Evolutionary conservation across 352 stramenopile genomes (phyloP), one percentile per base, ranked within the genome.

Genomic region (Phytophthora cryptogea): DNA sequence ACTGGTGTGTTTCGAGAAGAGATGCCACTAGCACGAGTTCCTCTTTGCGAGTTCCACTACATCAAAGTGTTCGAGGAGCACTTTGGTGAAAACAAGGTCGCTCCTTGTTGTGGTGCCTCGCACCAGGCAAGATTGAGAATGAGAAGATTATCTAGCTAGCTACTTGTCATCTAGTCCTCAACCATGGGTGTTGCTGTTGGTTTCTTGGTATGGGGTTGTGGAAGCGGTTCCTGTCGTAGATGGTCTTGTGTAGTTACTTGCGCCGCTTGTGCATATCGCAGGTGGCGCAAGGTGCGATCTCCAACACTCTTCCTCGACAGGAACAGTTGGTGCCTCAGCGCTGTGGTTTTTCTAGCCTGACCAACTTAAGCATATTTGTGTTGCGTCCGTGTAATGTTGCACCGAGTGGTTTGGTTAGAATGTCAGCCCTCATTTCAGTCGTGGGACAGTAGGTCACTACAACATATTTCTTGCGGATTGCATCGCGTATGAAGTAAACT

Each of bases 401-500:
- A 23, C 42, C 26, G 44, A 52, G 28, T 28, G 28, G 44, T 13
- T 52, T 52, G n/a, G 44, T 41, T 16, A 52, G 23, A 5, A 52
- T 52, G 28, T 52, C 44, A 3, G 44, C 44, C 13, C 41, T 52
- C 30, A 52, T 52, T 7, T 45, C 42, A 16, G 33, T 43, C 0
- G 55, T 57, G 1, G 41, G 47, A 26, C 47, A 58, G 14, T 64
- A 64, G 8, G 1, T 8, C 1, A 64, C 40, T 4, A 17, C 1
- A 10, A 53, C 11, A 0, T 42, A 31, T 4, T 53, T 20, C 0
- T 30, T 42, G 23, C 11, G 10, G 1, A 59, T 51, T 3, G 35
- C 28, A 20, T 66, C 41, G 2, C 48, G 57, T 20, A 66, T 59
- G 42, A 59, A 54, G 13, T 66, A 23, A 58, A 64, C 13, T 53